Percentiles rank a stretch among this genome's conserved stretches.
These are phyloP conservation scores for Naegleria fowleri DNA, from an alignment of 208 protist species.

Conservation along the genomic window DNA sequence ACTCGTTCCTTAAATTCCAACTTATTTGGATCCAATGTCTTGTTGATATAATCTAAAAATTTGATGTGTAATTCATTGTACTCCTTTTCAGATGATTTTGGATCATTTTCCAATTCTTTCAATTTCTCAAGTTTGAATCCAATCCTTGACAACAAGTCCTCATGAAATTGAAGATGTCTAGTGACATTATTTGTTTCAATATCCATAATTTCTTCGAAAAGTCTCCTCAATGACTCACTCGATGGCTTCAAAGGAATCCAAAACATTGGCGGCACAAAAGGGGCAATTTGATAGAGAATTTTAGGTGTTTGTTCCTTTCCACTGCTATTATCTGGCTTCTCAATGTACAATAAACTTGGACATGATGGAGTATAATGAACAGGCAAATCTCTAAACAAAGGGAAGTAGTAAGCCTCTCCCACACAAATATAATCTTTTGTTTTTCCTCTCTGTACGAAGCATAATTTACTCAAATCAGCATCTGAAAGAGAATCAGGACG, in stretches of 20 bases:
- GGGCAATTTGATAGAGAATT: conserved; percentile 68
- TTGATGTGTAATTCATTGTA: background rate
- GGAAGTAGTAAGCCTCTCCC: conserved; percentile 78
- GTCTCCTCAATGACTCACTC: conserved; percentile 59
- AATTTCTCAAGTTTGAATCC: background rate
- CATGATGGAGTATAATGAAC: conserved; percentile 74
- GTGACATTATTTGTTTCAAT: conserved; percentile 47
- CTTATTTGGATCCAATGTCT: background rate
- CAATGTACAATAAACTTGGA: conserved; percentile 69
- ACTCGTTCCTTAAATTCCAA: background rate
- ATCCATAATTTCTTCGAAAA: conserved; percentile 77
- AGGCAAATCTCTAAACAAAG: conserved; percentile 73
- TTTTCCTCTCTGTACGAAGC: background rate
- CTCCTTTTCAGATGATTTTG: background rate
- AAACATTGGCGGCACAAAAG: conserved; percentile 73
- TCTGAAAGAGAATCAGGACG: background rate
- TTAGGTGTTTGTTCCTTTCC: background rate
- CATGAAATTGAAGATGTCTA: background rate
- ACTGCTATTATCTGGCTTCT: conserved; percentile 32
- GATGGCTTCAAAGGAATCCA: conserved; percentile 77
- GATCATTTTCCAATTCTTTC: background rate
- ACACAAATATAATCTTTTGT: conserved; percentile 76
- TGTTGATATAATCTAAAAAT: conserved; percentile 14
- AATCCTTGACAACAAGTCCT: background rate
- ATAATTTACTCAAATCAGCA: background rate